Base-by-base conservation (phyloP, 306 rosid genomes). In the Cicer arietinum region DNA sequence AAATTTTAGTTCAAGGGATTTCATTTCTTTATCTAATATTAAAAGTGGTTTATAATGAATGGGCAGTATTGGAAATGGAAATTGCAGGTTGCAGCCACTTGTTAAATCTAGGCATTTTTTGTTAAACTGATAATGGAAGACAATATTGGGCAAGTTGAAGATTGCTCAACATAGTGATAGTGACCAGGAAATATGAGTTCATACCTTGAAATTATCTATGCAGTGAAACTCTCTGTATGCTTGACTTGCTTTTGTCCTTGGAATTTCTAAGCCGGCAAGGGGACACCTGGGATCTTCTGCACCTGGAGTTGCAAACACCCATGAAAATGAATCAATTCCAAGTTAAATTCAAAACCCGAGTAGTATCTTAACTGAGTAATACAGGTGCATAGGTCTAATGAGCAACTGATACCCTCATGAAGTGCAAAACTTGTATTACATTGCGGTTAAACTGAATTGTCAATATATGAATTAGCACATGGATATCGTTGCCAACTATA, bases 231-330 rank as follows among this genome's bases (percentile, higher is more conserved):
- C 81, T 79, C 8, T 74, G 12, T 92, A 89, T 16, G 84, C 89
- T 81, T 71, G 50, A 77, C 51, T 37, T 57, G 87, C 85, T 74
- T 79, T 81, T 63, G 82, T 70, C 48, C 41, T 53, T 7, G 86
- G 80, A 74, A 61, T 67, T 20, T 85, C 85, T 83, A 92, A 78
- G 67, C 99, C 97, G 25, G 41, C 85, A 46, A 78, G 47, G 7
- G 92, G 96, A 69, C 97, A 91, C 63, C 93, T 87, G 77, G 90
- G 96, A 83, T 94, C 97, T 80, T 87, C 92, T 2, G 86, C 92
- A 59, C 97, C 99, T 94, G 56, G 75, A 75, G 77, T 85, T 68
- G 60, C 48, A 20, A 74, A 73, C 35, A 62, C 47, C 75, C 79
- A 79, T 56, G 13, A 8, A 45, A 43, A 59, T 41, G 60, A 40